Base-by-base conservation (phyloP, 1,284 basidiomycete species). In the Gomphus sp. region DNA sequence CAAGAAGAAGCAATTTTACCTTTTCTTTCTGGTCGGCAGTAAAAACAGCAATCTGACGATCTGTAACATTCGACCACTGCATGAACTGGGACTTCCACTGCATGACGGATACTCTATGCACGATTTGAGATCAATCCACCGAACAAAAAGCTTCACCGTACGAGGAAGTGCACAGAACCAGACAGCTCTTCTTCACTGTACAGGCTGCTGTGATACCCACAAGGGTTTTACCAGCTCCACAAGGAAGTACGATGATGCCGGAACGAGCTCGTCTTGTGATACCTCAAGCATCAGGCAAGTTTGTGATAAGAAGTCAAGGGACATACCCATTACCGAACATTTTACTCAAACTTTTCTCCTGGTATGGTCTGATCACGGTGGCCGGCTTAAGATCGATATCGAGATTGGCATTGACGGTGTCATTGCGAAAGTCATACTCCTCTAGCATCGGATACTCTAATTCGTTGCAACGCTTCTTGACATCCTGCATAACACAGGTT, bases 171-270 rank as follows among this genome's bases (percentile, higher is more conserved):
- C 96, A 98, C 51, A 99, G 77, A 33, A 99, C 94, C n/a, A 99
- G 80, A 67, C 93, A 96, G 36, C 93, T 97, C 77, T 99, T 99
- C 76, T 98, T 98, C 76, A 99, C 97, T 18, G 97, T 99, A 69
- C 95, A 98, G 11, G 97, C 97, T 3, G 97, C 97, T 0, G 97
- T 99, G 68, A 99, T 98, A 16, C 97, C 97, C 6, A 99, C 97
- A 4, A 99, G 81, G 10, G 97, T 99, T 77, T 99, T 99, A 52
- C 97, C 97, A 36, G 97, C 97, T 62, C 97, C 97, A 69, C 97
- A 99, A 44, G 97, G 97, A 36, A 99, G 77, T 4, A 99, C 97
- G 63, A 99, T 99, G 66, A 99, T 99, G 3, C 97, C 97, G 52
- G 95, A 98, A 60, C 95, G 84, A 50, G 95, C 95, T 69, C 95